Evolutionary conservation across 208 protist species (phyloP).

Genomic region (Acanthamoeba healyi): DNA sequence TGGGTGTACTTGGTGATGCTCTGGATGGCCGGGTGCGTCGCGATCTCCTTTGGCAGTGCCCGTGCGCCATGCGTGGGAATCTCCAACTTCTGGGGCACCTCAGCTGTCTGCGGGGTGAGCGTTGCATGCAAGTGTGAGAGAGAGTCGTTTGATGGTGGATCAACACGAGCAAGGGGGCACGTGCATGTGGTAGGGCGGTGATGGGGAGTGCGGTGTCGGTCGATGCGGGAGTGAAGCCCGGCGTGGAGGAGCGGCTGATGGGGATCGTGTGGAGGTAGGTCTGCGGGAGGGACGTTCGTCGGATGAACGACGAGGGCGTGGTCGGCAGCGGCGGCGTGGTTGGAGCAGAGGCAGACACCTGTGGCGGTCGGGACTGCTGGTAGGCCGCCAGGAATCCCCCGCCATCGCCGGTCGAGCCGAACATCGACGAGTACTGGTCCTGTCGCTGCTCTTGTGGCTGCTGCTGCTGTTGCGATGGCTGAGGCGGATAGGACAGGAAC

Average conservation of each 20-base stretch:
- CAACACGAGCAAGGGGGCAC: too few species aligned
- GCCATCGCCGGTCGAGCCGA: neutral
- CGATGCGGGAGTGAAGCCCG: neutral
- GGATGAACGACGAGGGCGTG: conserved; percentile 49
- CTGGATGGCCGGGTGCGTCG: conserved; percentile 22
- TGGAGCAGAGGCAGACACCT: neutral
- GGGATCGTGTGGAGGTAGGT: conserved; percentile 61
- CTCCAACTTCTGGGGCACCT: conserved; percentile 42
- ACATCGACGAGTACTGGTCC: neutral
- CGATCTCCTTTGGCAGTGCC: conserved; percentile 54
- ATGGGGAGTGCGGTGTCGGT: neutral
- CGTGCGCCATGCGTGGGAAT: conserved; percentile 30
- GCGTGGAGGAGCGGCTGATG: conserved; percentile 18
- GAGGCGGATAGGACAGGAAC: neutral
- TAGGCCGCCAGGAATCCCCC: neutral
- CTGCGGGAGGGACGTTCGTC: conserved; percentile 54
- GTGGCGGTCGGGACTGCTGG: neutral
- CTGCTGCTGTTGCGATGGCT: neutral
- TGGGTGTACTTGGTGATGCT: conserved; percentile 28
- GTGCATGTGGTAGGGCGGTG: neutral
- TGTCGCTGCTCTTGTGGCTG: neutral
- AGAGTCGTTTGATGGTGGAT: too few species aligned
- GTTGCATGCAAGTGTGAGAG: too few species aligned
- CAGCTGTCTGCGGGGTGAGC: neutral
- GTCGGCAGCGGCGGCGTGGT: conserved; percentile 5